phyloP scores from a whole-genome alignment of 179 eudicot species.

The Silene noctiflora region DNA sequence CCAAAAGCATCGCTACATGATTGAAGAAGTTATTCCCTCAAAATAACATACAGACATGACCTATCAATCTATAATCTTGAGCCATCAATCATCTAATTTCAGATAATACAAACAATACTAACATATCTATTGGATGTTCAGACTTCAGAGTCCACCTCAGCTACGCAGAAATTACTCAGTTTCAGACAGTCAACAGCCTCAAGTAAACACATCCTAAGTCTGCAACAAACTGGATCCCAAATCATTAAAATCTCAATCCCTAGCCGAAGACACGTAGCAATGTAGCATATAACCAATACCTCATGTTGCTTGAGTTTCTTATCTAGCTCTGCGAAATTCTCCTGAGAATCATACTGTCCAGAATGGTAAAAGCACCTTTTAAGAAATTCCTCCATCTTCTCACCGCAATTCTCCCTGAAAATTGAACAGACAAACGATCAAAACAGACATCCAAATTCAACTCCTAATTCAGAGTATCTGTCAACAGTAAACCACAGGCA shows the following conservation, averaged over 20 bases:
- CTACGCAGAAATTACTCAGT: neutral
- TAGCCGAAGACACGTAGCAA: neutral
- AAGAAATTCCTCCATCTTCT: conserved; percentile 91
- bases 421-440: neutral
- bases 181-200: neutral
- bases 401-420: conserved; percentile 77
- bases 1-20: neutral
- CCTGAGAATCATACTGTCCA: conserved; percentile 76
- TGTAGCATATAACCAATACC: conserved; percentile 39
- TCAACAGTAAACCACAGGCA: neutral
- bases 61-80: neutral
- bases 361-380: conserved; percentile 81
- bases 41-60: neutral
- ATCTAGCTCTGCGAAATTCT: conserved; percentile 67
- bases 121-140: neutral
- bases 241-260: neutral
- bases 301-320: conserved; percentile 78
- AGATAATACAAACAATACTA: neutral
- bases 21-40: neutral
- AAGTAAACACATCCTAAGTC: neutral
- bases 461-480: neutral
- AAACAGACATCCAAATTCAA: neutral
- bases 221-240: neutral
- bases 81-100: conserved; percentile 1
- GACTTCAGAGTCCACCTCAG: neutral